A percentile compares a stretch with the other conserved stretches of the same genome.
Conservation (phyloP, 345 rosid species). For the Eucalyptus marginata region DNA sequence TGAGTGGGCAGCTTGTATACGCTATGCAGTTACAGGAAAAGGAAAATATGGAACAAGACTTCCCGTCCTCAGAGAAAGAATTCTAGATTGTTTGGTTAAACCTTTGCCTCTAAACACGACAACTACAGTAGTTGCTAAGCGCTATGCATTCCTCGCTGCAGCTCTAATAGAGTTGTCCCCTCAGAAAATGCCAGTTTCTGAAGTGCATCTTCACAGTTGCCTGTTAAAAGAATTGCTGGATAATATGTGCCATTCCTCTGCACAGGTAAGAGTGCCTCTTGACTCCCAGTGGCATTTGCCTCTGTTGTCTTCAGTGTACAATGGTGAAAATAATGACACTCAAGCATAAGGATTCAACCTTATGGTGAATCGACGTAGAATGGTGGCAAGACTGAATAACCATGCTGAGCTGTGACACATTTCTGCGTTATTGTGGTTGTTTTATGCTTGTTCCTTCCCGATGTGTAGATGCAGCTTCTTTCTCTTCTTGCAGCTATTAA, state of each 20-base stretch:
- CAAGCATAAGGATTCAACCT: neutral
- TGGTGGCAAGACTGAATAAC: neutral
- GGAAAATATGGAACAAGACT: conserved; percentile 77
- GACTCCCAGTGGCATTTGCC: neutral
- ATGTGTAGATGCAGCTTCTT: neutral
- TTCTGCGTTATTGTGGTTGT: neutral
- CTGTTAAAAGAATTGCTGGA: conserved; percentile 72
- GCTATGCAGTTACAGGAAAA: conserved; percentile 98
- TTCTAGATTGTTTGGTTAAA: conserved; percentile 68
- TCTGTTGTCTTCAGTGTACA: neutral
- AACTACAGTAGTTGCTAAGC: conserved; percentile 83
- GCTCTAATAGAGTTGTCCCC: conserved; percentile 88
- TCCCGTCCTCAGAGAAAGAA: conserved; percentile 70
- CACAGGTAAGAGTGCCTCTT: conserved; percentile 57
- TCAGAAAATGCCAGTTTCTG: conserved; percentile 68
- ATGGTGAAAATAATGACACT: neutral
- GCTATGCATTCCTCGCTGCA: conserved; percentile 89
- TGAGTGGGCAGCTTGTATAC: conserved; percentile 97
- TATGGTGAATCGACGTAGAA: neutral
- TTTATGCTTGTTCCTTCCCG: neutral
- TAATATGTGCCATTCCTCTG: conserved; percentile 93
- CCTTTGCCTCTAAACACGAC: conserved; percentile 81
- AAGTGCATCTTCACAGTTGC: conserved; percentile 52
- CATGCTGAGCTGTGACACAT: neutral
- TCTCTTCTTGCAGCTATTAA: neutral